These are phyloP conservation scores for Drechslerella coelobrocha DNA, from an alignment of 2,329 filamentous ascomycete species.

Conservation along the genomic window DNA sequence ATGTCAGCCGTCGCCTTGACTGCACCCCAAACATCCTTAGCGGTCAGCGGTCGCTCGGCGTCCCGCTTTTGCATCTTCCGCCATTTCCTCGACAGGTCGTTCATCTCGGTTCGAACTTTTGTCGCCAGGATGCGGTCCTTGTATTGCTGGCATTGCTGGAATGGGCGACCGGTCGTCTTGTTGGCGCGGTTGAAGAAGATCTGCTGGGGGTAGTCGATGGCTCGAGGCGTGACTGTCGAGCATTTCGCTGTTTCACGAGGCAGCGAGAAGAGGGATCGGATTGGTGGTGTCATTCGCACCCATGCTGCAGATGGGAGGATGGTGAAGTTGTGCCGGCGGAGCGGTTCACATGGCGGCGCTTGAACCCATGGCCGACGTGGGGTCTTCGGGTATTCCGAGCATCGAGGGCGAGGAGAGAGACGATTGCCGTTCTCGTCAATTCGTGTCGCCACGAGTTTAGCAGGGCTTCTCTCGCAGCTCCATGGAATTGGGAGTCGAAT, in stretches of 20 bases:
- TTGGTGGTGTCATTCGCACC: too few species aligned
- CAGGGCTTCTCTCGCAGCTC: neutral
- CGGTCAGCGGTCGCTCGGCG: neutral
- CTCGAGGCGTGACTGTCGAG: too few species aligned
- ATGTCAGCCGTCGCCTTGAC: slow-evolving; percentile 1
- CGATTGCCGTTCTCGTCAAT: neutral
- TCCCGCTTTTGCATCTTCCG: too few species aligned
- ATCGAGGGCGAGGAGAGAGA: neutral
- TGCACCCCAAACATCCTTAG: neutral
- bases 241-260: too few species aligned
- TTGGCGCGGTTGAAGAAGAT: neutral
- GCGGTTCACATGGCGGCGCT: too few species aligned
- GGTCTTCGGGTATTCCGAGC: neutral
- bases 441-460: neutral
- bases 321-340: too few species aligned
- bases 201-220: too few species aligned
- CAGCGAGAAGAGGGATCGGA: too few species aligned
- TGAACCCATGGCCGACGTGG: too few species aligned
- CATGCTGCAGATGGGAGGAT: too few species aligned
- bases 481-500: neutral
- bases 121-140: neutral
- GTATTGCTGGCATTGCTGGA: neutral
- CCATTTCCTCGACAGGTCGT: neutral
- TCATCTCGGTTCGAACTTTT: neutral
- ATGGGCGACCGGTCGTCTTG: neutral